Evolutionary conservation across 169 alveolate genomes (phyloP).

Genomic region (Plasmodium falciparum): DNA sequence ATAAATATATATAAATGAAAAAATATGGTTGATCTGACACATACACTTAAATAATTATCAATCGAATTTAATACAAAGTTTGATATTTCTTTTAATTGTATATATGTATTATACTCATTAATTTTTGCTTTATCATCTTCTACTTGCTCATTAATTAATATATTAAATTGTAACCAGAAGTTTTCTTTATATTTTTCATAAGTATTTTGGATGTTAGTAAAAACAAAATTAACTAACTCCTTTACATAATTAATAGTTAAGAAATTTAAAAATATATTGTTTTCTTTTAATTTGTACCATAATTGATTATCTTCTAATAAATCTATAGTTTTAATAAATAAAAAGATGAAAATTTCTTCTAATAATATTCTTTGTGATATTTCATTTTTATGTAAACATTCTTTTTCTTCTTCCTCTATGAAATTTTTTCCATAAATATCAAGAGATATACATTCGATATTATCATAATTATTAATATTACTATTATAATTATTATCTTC

Average conservation of each 20-base stretch:
- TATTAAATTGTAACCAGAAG: slow-evolving; percentile 36
- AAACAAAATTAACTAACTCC: slow-evolving; percentile 37
- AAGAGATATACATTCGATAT: neutral
- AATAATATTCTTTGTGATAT: slow-evolving; percentile 57
- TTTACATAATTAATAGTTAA: slow-evolving; percentile 64
- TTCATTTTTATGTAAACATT: slow-evolving; percentile 59
- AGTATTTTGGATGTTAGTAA: slow-evolving; percentile 28
- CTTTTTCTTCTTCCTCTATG: slow-evolving; percentile 24
- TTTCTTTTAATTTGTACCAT: slow-evolving; percentile 30
- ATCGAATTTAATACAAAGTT: slow-evolving; percentile 53
- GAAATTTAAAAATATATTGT: slow-evolving; percentile 40
- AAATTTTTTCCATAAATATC: neutral
- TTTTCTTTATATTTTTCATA: slow-evolving; percentile 47
- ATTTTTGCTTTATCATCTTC: slow-evolving; percentile 28
- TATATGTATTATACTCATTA: slow-evolving; percentile 6
- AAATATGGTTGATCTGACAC: slow-evolving; percentile 67
- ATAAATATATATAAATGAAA: slow-evolving; percentile 53
- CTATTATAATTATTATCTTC: neutral
- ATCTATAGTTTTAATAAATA: slow-evolving; percentile 57
- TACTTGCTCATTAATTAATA: slow-evolving; percentile 13
- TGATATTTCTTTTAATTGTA: slow-evolving; percentile 36
- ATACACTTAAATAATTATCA: slow-evolving; percentile 66
- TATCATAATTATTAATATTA: neutral
- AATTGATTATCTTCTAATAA: slow-evolving; percentile 53
- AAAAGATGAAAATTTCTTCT: slow-evolving; percentile 58